Conservation (phyloP, 139 green algal species). For the Coelastrella sp. region DNA sequence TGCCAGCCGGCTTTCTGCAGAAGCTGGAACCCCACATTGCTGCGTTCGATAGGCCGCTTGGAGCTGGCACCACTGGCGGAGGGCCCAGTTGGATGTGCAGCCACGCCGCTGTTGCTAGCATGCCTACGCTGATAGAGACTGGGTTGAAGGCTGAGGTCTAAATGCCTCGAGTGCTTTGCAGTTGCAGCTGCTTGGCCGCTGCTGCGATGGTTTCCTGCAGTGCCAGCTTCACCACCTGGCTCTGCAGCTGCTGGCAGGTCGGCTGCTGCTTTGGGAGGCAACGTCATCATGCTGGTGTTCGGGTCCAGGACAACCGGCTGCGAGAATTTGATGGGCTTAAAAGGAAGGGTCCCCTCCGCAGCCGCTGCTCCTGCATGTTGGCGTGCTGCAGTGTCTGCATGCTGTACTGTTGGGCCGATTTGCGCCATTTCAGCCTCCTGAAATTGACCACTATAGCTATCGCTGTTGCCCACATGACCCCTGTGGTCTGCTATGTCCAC, state of each 20-base stretch:
- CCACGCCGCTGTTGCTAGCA: constrained; percentile 6
- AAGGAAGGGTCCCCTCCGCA: not conserved
- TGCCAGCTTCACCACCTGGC: not conserved
- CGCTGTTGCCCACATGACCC: not conserved
- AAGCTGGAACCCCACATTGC: constrained; percentile 56
- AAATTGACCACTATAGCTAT: not conserved
- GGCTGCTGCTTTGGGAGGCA: constrained; percentile 17
- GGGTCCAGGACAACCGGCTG: constrained; percentile 19
- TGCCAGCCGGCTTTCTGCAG: constrained; percentile 70
- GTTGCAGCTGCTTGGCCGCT: not conserved
- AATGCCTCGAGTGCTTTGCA: not conserved
- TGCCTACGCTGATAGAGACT: not conserved
- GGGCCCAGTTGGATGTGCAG: not conserved
- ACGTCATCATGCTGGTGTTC: constrained; percentile 14
- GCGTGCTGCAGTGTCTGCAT: not conserved
- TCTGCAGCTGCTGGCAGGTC: not conserved
- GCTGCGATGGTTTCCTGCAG: constrained; percentile 10
- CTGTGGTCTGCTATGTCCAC: not conserved
- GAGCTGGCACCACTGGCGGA: not conserved
- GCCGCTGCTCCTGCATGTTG: not conserved
- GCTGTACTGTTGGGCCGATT: not conserved
- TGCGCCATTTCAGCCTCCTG: not conserved
- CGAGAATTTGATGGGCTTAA: constrained; percentile 21
- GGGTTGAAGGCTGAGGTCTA: not conserved
- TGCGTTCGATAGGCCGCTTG: constrained; percentile 22